Evolutionary conservation across 352 stramenopile genomes (phyloP).

Genomic region (Globisporangium yorkense): DNA sequence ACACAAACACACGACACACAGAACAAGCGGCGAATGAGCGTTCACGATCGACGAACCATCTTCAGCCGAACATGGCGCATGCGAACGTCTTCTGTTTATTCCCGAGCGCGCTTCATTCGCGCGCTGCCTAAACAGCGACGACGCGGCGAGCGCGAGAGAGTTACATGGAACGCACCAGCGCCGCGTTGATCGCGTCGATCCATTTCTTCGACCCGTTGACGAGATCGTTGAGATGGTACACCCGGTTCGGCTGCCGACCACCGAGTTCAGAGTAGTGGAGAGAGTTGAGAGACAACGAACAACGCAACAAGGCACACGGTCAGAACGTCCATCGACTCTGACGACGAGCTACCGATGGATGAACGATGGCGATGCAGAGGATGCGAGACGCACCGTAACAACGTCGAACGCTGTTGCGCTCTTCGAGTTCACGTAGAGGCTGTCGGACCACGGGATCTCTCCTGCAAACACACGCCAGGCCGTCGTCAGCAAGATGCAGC

Average conservation of each 20-base stretch:
- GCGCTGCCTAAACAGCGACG: conserved; percentile 12
- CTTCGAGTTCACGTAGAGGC: conserved; percentile 83
- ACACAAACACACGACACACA: conserved; percentile 2
- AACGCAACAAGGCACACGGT: neutral
- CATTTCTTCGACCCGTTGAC: conserved; percentile 89
- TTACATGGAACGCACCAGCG: conserved; percentile 64
- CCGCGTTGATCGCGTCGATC: conserved; percentile 85
- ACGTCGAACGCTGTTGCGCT: conserved; percentile 82
- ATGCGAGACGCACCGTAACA: conserved; percentile 48
- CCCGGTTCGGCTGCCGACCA: conserved; percentile 61
- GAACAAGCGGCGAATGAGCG: conserved; percentile 3
- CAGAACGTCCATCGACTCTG: neutral
- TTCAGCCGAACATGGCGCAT: neutral
- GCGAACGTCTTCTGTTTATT: conserved; percentile 9
- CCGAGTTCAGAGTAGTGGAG: conserved; percentile 2
- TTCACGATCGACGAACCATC: neutral
- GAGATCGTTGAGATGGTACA: conserved; percentile 86
- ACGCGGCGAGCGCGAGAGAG: neutral
- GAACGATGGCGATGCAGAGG: neutral
- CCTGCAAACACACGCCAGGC: conserved; percentile 12
- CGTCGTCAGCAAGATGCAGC: too few species aligned
- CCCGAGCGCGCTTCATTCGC: conserved; percentile 14
- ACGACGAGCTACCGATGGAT: neutral
- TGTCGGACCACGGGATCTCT: conserved; percentile 84
- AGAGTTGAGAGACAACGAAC: neutral